Evolutionary conservation across 2,329 filamentous ascomycete genomes (phyloP).

Genomic region (Colletotrichum destructivum): DNA sequence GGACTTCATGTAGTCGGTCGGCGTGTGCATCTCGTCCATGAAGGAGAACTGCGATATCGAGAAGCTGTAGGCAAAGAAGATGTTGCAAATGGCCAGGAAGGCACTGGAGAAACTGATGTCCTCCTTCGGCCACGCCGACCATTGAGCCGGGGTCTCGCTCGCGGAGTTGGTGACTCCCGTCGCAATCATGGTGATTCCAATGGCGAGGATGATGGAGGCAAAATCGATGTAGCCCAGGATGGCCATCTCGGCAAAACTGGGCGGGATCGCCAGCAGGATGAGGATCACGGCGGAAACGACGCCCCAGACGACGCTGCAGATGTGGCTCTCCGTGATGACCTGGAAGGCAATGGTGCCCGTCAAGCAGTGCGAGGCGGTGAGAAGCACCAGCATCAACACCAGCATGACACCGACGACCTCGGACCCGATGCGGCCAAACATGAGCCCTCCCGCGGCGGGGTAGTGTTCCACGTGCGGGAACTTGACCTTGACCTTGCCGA

Average conservation of each 20-base stretch:
- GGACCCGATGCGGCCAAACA: slow-evolving; percentile 72
- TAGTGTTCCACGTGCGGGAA: slow-evolving; percentile 75
- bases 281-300: slow-evolving; percentile 63
- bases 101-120: slow-evolving; percentile 65
- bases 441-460: slow-evolving; percentile 76
- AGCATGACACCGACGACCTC: slow-evolving; percentile 75
- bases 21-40: slow-evolving; percentile 69
- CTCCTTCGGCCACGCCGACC: slow-evolving; percentile 63
- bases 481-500: slow-evolving; percentile 63
- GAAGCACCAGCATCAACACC: slow-evolving; percentile 76
- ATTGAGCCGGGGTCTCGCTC: slow-evolving; percentile 49
- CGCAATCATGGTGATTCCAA: slow-evolving; percentile 77
- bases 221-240: slow-evolving; percentile 70
- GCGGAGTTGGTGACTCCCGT: slow-evolving; percentile 64
- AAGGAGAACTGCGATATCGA: slow-evolving; percentile 67
- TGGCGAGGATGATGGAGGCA: slow-evolving; percentile 73
- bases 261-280: slow-evolving; percentile 62
- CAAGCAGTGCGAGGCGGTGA: slow-evolving; percentile 80
- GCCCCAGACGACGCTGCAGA: slow-evolving; percentile 62
- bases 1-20: slow-evolving; percentile 64
- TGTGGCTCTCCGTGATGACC: slow-evolving; percentile 70
- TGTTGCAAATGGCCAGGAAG: slow-evolving; percentile 76
- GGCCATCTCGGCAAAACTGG: slow-evolving; percentile 64
- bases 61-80: slow-evolving; percentile 78
- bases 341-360: slow-evolving; percentile 80